Percentiles rank a stretch among this genome's conserved stretches.
phyloP scores from a whole-genome alignment of 371 early-diverging fungal species.

The Sporodiniella umbellata region DNA sequence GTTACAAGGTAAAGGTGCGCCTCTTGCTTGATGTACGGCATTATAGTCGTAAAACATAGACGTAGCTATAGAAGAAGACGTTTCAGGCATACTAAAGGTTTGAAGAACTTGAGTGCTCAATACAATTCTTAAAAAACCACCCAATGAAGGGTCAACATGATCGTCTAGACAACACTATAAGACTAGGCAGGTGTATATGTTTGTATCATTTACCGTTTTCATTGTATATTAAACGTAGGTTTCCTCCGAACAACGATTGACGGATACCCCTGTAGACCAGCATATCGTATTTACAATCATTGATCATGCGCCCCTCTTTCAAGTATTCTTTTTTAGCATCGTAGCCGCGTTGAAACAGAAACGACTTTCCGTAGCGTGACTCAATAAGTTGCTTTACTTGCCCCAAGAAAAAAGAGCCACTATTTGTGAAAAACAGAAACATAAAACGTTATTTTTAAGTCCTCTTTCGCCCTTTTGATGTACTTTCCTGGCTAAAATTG shows the following conservation, averaged over 20 bases:
- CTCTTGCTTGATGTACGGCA: conserved; percentile 42
- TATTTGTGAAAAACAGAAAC: background rate
- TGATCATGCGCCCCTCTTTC: conserved; percentile 38
- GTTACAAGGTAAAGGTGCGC: conserved; percentile 71
- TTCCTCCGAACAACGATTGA: conserved; percentile 81
- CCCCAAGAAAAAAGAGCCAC: conserved; percentile 19
- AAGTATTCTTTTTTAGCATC: conserved; percentile 30
- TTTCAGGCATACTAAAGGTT: conserved; percentile 61
- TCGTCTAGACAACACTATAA: conserved; percentile 38
- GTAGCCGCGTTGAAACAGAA: conserved; percentile 45
- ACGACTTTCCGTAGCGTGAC: conserved; percentile 41
- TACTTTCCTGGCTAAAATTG: conserved; percentile 61
- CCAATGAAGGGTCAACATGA: conserved; percentile 18
- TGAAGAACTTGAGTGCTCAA: conserved; percentile 54
- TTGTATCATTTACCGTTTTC: conserved; percentile 33
- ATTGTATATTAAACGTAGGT: conserved; percentile 59
- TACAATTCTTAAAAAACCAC: conserved; percentile 48
- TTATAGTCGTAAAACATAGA: conserved; percentile 60
- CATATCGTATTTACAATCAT: conserved; percentile 48
- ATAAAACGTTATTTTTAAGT: background rate
- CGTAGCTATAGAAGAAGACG: conserved; percentile 47
- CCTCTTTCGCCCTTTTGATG: background rate
- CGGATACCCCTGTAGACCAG: conserved; percentile 46
- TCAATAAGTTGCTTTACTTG: conserved; percentile 33
- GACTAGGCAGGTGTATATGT: background rate